phyloP scores from a whole-genome alignment of 2,329 filamentous ascomycete genomes.

The Cercospora citrullina region DNA sequence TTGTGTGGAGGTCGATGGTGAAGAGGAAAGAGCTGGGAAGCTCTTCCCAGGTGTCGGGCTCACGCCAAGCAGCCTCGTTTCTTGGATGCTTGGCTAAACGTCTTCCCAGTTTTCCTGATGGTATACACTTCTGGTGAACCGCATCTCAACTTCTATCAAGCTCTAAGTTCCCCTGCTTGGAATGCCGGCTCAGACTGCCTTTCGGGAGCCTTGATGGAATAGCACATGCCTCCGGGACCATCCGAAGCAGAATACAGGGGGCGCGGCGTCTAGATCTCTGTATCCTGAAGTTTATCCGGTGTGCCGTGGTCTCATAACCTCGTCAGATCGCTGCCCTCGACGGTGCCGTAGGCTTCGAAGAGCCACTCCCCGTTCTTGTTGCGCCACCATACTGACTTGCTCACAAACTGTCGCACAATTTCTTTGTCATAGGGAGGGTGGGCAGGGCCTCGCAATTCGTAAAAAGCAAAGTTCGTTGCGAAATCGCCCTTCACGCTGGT shows the following conservation, averaged over 20 bases:
- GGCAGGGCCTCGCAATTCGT: background rate
- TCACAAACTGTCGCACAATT: background rate
- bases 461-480: background rate
- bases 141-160: background rate
- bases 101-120: background rate
- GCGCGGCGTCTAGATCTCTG: background rate
- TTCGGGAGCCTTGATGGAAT: background rate
- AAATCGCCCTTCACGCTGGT: background rate
- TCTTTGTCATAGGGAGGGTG: background rate
- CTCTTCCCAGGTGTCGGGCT: background rate
- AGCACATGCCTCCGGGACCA: background rate
- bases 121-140: background rate
- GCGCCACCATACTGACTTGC: background rate
- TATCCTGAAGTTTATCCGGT: background rate
- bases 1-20: background rate
- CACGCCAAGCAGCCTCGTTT: conserved; percentile 7
- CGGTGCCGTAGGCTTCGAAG: background rate
- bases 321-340: background rate
- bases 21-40: background rate
- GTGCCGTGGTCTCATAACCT: background rate
- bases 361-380: background rate
- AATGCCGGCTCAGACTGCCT: background rate
- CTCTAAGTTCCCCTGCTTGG: background rate
- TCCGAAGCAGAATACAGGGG: background rate
- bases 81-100: background rate